Evolutionary conservation across 768 basidiomycete species (phyloP), one percentile per base, ranked within the genome.

Genomic region (Suillus subalutaceus): DNA sequence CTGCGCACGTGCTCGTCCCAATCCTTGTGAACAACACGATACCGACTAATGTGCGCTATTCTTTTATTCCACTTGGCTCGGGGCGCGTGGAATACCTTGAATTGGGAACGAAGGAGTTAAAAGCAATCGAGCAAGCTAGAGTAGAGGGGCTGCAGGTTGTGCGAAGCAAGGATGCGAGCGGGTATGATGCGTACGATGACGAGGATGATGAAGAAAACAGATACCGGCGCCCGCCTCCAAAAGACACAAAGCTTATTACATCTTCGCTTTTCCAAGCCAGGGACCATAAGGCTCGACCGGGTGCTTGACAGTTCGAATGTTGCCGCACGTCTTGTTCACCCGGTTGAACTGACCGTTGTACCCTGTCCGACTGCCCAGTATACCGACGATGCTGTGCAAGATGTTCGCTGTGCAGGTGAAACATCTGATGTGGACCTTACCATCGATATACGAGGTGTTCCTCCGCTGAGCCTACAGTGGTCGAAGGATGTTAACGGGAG

Each of bases 1-100:
- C 79, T 8, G 81, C 83, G 62, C 80, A 81, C 53, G 85, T 92
- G 38, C 84, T 94, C 63, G 80, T 97, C 57, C 96, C 96, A 1
- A 79, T 97, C 41, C 83, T 96, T 55, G 85, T 97, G 75, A 97
- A 98, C 80, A 96, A 97, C 77, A 95, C 96, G 10, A 83, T 83
- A n/a, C 85, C 93, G 5, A 82, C 83, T 15, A 83, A 84, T 62
- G 78, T 97, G 61, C 85, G 83, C 64, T 97, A 96, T 74, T 89
- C 89, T 4, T 76, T 95, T 9, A 85, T 87, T 1, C 88, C 92
- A 1, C 83, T 96, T 32, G 77, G 80, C 9, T 72, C 81, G 26
- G 80, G 79, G 18, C 85, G 83, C 68, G 73, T 85, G 37, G 88
- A 90, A 71, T 74, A 79, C 23, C 65, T 87, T 35, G 88, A 91